Base-by-base conservation (phyloP, 1,284 basidiomycete genomes). In the Sphaerobolus stellatus region DNA sequence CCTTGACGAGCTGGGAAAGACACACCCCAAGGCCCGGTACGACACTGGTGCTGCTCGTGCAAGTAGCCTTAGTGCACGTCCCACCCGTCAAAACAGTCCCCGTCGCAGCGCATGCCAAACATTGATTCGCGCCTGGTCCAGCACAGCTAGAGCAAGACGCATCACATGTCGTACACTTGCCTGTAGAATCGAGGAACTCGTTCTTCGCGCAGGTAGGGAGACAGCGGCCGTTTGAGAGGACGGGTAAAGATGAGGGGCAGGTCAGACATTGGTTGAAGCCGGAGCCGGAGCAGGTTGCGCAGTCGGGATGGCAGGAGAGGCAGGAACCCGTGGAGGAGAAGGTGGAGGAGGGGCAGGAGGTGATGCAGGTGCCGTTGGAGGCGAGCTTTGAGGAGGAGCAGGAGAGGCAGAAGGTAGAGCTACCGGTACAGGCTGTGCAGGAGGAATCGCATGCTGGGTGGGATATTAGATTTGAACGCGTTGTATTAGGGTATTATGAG, bases 231-330 rank as follows among this genome's bases (percentile, higher is more conserved):
- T 78, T 80, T 14, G 58, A 55, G 44, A 86, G 80, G 29, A 92
- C 88, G 0, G 90, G 90, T 1, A 83, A 80, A 20, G 75, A 69
- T 36, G 84, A 62, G 18, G 82, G 75, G 64, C 90, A 93, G 47
- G 81, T 79, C 3, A 80, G 77, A 70, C 91, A 93, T 65, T 92
- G 86, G 64, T 81, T 84, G 73, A 91, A 90, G 1, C 81, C 76
- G 30, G 77, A 66, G 28, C 86, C 86, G 22, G 84, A 80, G 70
- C 91, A 93, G 5, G 84, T 83, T 5, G 79, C 81, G 63, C 90
- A 93, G 65, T 93, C 91, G 1, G 89, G 81, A 56, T 93, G 90
- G 68, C 91, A 93, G 3, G 80, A 60, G 49, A 84, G 63, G 68
- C 90, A 93, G 20, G 79, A 68, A 41, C 81, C 81, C 18, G 81